phyloP scores from a whole-genome alignment of 345 rosid genomes.

The Eucalyptus erythrocorys region DNA sequence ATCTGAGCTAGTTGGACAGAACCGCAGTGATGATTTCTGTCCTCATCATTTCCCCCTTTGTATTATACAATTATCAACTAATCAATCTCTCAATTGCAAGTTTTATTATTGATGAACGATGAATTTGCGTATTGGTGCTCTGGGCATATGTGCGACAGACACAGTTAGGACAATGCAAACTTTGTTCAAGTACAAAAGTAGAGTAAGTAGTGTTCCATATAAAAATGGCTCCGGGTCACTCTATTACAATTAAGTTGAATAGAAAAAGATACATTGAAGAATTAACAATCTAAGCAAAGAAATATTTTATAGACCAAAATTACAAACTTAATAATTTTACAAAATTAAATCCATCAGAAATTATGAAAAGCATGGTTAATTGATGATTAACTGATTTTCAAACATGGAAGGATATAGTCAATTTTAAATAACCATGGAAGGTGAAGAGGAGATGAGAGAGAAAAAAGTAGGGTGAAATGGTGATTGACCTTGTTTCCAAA shows the following conservation, averaged over 20 bases:
- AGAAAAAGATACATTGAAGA: background rate
- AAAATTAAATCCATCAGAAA: background rate
- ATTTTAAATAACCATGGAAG: background rate
- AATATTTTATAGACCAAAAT: background rate
- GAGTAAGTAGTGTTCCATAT: too few relatives aligned
- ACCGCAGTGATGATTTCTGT: too few relatives aligned
- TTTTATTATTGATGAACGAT: too few relatives aligned
- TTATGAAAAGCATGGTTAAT: background rate
- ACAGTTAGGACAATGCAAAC: background rate
- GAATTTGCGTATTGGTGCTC: too few relatives aligned
- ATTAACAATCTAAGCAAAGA: background rate
- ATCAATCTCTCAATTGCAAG: too few relatives aligned
- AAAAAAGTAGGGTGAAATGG: background rate
- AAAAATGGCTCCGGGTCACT: too few relatives aligned
- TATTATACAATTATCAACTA: too few relatives aligned
- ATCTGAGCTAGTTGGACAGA: background rate
- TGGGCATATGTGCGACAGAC: fast-evolving
- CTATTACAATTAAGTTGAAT: background rate
- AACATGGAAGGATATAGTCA: background rate
- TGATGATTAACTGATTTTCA: background rate
- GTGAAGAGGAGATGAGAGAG: background rate
- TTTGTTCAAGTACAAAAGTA: too few relatives aligned
- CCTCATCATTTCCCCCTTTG: too few relatives aligned
- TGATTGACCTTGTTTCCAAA: background rate
- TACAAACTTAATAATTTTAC: background rate